These are phyloP conservation scores for Eruca vesicaria DNA, from an alignment of 441 rosid species.

Conservation along the genomic window DNA sequence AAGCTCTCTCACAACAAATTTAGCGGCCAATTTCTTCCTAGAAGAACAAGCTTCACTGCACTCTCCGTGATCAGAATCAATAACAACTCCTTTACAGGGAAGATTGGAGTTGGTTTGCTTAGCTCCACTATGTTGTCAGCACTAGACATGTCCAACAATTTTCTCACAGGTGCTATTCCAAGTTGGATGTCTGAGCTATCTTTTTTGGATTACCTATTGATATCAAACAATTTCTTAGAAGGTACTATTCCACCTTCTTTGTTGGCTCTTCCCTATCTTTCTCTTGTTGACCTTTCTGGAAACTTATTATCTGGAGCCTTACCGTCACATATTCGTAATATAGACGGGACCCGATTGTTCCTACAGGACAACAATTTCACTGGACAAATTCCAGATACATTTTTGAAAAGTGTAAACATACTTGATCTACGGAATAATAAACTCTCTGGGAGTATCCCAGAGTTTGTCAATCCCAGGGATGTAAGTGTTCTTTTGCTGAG, in stretches of 20 bases:
- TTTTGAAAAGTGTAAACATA: neutral
- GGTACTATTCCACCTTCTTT: neutral
- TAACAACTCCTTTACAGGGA: neutral
- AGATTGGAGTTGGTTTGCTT: neutral
- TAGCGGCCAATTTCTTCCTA: neutral
- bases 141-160: conserved; percentile 17
- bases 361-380: neutral
- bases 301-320: neutral
- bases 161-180: neutral
- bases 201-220: neutral
- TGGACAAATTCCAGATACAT: neutral
- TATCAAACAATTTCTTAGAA: conserved; percentile 6
- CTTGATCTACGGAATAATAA: neutral
- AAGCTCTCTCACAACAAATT: neutral
- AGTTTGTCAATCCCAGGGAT: neutral
- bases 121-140: rapidly evolving
- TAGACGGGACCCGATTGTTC: too few species aligned
- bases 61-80: neutral
- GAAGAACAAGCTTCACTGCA: neutral
- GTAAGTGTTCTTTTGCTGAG: neutral
- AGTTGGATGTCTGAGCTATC: conserved; percentile 5
- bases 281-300: neutral
- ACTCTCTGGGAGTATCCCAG: neutral
- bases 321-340: neutral
- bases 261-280: neutral